Evolutionary conservation across 768 basidiomycete genomes (phyloP).

Genomic region (Leccinum rimulosum): DNA sequence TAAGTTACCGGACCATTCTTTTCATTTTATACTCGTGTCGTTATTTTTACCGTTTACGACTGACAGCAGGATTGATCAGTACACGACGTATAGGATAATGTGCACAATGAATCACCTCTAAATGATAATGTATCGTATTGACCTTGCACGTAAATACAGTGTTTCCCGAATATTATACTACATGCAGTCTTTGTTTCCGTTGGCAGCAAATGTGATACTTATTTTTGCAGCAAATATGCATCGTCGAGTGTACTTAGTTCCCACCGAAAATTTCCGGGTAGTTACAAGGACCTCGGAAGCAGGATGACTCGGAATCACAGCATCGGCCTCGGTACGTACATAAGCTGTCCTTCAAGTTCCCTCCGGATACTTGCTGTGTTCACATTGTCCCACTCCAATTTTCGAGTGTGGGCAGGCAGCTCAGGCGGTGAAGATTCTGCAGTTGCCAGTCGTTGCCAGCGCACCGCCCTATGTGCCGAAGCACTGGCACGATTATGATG

Average conservation of each 20-base stretch:
- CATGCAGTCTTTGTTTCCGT: neutral
- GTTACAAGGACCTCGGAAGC: neutral
- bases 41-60: neutral
- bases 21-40: neutral
- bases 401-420: too few species aligned
- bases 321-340: neutral
- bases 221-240: neutral
- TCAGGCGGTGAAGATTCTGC: too few species aligned
- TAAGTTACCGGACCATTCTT: neutral
- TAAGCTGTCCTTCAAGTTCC: neutral
- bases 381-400: neutral
- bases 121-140: neutral
- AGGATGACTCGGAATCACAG: neutral
- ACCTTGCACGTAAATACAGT: neutral
- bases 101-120: neutral
- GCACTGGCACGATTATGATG: too few species aligned
- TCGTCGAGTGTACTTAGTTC: neutral
- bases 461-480: too few species aligned
- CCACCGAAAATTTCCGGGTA: neutral
- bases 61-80: neutral
- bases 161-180: neutral
- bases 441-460: too few species aligned
- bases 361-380: neutral
- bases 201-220: neutral
- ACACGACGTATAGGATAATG: neutral